phyloP scores from a whole-genome alignment of 148 eudicot genomes.

The Simmondsia chinensis region DNA sequence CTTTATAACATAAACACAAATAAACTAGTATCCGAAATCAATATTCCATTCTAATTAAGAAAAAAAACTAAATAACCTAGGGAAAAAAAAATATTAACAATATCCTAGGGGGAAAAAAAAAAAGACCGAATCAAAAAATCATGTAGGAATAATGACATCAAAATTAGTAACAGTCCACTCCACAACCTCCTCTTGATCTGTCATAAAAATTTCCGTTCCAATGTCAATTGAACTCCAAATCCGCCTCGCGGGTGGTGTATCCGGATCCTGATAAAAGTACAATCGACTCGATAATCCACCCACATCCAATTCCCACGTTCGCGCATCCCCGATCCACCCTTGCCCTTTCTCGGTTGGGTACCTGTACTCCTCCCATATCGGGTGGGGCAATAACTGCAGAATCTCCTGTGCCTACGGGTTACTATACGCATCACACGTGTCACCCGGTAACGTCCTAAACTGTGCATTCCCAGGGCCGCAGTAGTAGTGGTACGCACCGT shows the following conservation, averaged over 20 bases:
- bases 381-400: conserved; percentile 49
- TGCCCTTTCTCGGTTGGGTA: conserved; percentile 45
- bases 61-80: too few species aligned
- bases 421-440: conserved; percentile 32
- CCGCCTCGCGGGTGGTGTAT: conserved; percentile 40
- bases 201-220: conserved; percentile 58
- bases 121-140: too few species aligned
- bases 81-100: too few species aligned
- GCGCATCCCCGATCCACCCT: conserved; percentile 57
- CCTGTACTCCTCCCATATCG: conserved; percentile 63
- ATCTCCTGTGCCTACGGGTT: conserved; percentile 67
- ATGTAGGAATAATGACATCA: too few species aligned
- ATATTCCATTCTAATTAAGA: too few species aligned
- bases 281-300: conserved; percentile 42
- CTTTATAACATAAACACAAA: too few species aligned
- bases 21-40: too few species aligned
- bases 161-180: too few species aligned
- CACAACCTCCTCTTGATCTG: too few species aligned
- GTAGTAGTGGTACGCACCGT: conserved; percentile 37
- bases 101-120: too few species aligned
- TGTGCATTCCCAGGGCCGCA: conserved; percentile 46
- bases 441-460: conserved; percentile 14
- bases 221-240: conserved; percentile 45
- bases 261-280: conserved; percentile 56
- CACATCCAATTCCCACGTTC: conserved; percentile 62